Evolutionary conservation across 352 stramenopile genomes (phyloP).

Genomic region (Elongisporangium prolatum): DNA sequence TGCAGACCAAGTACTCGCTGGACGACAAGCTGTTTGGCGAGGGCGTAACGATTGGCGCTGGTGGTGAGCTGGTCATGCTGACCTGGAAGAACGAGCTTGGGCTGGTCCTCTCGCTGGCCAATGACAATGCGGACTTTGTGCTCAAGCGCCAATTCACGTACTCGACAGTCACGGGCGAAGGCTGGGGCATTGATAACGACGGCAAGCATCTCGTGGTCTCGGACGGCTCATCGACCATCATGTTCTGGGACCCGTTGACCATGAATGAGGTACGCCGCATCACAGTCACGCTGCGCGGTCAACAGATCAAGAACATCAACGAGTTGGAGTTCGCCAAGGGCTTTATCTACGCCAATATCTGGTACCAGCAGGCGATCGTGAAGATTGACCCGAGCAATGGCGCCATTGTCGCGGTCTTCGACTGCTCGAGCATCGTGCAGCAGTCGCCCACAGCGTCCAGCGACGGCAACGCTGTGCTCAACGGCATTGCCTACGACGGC

Average conservation of each 20-base stretch:
- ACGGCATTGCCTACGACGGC: constrained; percentile 91
- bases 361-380: constrained; percentile 90
- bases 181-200: constrained; percentile 92
- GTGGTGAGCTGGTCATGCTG: constrained; percentile 84
- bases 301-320: constrained; percentile 81
- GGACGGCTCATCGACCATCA: constrained; percentile 87
- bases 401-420: constrained; percentile 86
- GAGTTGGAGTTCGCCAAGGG: constrained; percentile 92
- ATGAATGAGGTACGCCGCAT: constrained; percentile 72
- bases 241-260: constrained; percentile 89
- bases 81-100: constrained; percentile 89
- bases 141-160: constrained; percentile 72
- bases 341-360: constrained; percentile 94
- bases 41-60: constrained; percentile 77
- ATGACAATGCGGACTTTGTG: constrained; percentile 12
- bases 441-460: constrained; percentile 40
- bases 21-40: constrained; percentile 84
- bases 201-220: constrained; percentile 63
- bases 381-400: constrained; percentile 90
- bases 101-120: constrained; percentile 82
- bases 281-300: constrained; percentile 40
- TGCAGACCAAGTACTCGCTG: constrained; percentile 63
- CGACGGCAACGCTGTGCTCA: constrained; percentile 79
- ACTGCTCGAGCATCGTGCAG: constrained; percentile 58
- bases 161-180: constrained; percentile 73